Conservation (phyloP, 345 rosid species). For the Sapria himalayana region DNA sequence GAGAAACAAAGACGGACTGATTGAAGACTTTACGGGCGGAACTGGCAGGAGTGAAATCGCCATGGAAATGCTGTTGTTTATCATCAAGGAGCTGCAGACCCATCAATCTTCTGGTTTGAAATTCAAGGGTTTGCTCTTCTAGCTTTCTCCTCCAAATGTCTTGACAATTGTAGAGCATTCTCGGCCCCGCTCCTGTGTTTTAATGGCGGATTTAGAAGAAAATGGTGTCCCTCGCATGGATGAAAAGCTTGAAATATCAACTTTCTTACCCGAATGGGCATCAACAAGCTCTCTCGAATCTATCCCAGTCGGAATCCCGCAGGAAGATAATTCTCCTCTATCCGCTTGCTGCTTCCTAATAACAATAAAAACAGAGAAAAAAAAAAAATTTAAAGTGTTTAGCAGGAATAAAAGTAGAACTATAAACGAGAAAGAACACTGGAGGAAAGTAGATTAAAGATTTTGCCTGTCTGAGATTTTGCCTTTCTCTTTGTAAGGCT, state of each 20-base stretch:
- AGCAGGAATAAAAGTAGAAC: neutral
- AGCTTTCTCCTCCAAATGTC: constrained; percentile 58
- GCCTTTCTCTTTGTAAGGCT: constrained; percentile 96
- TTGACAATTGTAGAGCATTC: constrained; percentile 41
- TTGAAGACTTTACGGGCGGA: constrained; percentile 33
- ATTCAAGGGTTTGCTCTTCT: constrained; percentile 69
- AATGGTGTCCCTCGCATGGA: neutral
- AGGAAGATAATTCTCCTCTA: constrained; percentile 41
- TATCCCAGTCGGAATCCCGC: constrained; percentile 52
- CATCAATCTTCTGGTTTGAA: constrained; percentile 63
- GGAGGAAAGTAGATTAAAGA: constrained; percentile 2
- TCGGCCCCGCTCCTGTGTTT: constrained; percentile 21
- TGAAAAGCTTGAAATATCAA: neutral
- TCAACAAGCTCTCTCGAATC: constrained; percentile 58
- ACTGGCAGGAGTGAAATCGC: constrained; percentile 43
- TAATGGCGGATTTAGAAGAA: neutral
- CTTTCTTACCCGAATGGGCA: constrained; percentile 25
- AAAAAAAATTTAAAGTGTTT: neutral
- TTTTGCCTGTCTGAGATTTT: constrained; percentile 69
- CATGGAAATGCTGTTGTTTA: constrained; percentile 52
- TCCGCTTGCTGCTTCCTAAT: constrained; percentile 43
- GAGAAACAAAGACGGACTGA: constrained; percentile 26
- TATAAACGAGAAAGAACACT: neutral
- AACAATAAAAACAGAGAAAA: constrained; percentile 8
- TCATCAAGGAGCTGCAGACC: constrained; percentile 62